These are phyloP conservation scores for Heliamphora pulchella DNA, from an alignment of 179 eudicot species.

Conservation along the genomic window DNA sequence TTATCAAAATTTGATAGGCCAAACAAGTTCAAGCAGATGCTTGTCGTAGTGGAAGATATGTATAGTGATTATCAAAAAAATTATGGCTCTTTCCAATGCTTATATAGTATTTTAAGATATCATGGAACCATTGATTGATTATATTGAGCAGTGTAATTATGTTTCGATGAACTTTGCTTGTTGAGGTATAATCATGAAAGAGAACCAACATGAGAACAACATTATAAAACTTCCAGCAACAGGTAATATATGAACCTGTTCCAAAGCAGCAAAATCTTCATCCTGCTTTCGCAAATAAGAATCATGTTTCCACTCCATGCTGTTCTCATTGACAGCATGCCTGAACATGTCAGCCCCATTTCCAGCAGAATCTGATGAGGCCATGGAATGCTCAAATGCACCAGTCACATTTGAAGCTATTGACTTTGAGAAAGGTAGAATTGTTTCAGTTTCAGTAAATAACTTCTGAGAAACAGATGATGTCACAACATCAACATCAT, in stretches of 20 bases:
- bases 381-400: slow-evolving; percentile 15
- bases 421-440: slow-evolving; percentile 26
- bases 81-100: neutral
- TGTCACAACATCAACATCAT: slow-evolving; percentile 27
- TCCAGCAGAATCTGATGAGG: slow-evolving; percentile 23
- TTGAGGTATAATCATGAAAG: neutral
- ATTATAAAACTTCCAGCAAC: neutral
- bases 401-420: slow-evolving; percentile 18
- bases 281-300: slow-evolving; percentile 51
- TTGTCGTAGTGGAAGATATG: neutral
- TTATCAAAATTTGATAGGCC: neutral
- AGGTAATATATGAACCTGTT: slow-evolving; percentile 54
- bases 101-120: neutral
- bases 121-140: neutral
- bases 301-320: slow-evolving; percentile 34
- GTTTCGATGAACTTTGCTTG: neutral
- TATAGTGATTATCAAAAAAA: no score
- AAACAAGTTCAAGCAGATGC: neutral
- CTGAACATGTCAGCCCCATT: slow-evolving; percentile 22
- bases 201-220: neutral
- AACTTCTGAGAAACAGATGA: slow-evolving; percentile 30
- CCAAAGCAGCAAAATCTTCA: slow-evolving; percentile 93
- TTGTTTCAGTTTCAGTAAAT: slow-evolving; percentile 21
- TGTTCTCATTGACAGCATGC: slow-evolving; percentile 24
- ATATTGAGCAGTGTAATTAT: neutral